Evolutionary conservation across 768 basidiomycete species (phyloP), one percentile per base, ranked within the genome.

Genomic region (Pleurotus pulmonarius): DNA sequence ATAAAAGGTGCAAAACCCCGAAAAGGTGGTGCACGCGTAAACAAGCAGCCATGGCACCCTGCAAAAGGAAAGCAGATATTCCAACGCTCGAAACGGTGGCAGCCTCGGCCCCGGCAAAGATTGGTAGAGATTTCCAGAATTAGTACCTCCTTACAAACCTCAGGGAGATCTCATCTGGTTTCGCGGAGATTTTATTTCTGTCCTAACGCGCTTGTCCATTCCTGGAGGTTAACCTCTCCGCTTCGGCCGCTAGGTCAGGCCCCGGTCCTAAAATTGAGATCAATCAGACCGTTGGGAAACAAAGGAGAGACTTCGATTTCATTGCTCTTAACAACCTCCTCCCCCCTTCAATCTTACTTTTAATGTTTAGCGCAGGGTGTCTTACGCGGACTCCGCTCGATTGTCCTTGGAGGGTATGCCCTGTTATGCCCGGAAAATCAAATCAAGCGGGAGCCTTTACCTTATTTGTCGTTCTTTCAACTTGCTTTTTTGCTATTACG

Each of bases 91-190:
- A 46, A 56, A 57, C 56, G 53, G 65, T 62, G 61, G 63, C 61
- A 64, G 67, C 69, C 70, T 70, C 67, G 70, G 70, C 77, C 72
- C 71, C 77, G 78, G 75, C 74, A 75, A 53, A 73, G 75, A 78
- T 75, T 66, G 63, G 64, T 62, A 72, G 67, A 77, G 67, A 64
- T 61, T 62, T 65, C 68, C 60, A 56, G 67, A 73, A 67, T 60
- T 60, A 65, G 62, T 65, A 57, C 58, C 49, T 34, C 29, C 29
- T 34, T 44, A 44, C 64, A 69, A 67, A 70, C 63, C 67, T 70
- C 67, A 60, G 22, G 24, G 51, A 74, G 70, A 74, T 75, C 72
- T 62, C 62, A 66, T 73, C 67, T 72, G 57, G 65, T 65, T 67
- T 67, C 63, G 65, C 68, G 67, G 69, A 64, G 67, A 65, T 64